Percentiles rank a stretch among this genome's conserved stretches.
Evolutionary conservation across 2,329 filamentous ascomycete genomes (phyloP).

Genomic region (Ophiostoma fasciatum): DNA sequence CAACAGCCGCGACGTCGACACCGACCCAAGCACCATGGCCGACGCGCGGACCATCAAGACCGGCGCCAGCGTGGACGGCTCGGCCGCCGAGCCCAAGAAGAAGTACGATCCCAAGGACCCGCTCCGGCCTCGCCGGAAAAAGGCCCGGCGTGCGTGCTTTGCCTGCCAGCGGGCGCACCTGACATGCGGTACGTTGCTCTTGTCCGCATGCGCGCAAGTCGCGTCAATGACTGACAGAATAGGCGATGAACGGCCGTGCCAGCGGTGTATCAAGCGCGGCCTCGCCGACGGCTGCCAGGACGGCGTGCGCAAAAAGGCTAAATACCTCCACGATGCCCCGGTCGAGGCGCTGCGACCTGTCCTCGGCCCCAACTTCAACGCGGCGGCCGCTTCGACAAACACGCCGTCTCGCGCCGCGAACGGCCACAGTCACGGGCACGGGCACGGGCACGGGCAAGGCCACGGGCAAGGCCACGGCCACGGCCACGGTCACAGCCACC

Average conservation of each 20-base stretch:
- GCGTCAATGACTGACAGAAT: no score
- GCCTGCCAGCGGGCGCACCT: slow-evolving; percentile 94
- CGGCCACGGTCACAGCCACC: slow-evolving; percentile 21
- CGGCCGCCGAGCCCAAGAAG: slow-evolving; percentile 40
- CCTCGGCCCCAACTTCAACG: slow-evolving; percentile 54
- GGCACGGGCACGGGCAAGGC: no score
- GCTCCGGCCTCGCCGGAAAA: slow-evolving; percentile 77
- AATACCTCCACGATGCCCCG: slow-evolving; percentile 94
- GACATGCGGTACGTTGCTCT: slow-evolving; percentile 73
- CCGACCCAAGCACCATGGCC: slow-evolving; percentile 39
- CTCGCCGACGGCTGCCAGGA: slow-evolving; percentile 87
- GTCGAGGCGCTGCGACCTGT: slow-evolving; percentile 81
- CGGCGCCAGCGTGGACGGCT: slow-evolving; percentile 5
- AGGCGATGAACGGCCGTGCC: slow-evolving; percentile 93
- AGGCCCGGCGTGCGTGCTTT: slow-evolving; percentile 88
- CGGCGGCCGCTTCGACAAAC: slow-evolving; percentile 26
- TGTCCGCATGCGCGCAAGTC: background rate
- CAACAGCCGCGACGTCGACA: slow-evolving; percentile 22
- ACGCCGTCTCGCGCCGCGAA: slow-evolving; percentile 27
- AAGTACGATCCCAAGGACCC: slow-evolving; percentile 80
- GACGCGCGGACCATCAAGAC: slow-evolving; percentile 22
- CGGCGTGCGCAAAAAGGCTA: slow-evolving; percentile 95
- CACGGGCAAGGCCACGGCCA: no score
- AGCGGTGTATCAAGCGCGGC: slow-evolving; percentile 85
- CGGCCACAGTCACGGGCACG: no score